Conservation (phyloP, 495 filamentous ascomycete species). For the Talaromyces stipitatus region DNA sequence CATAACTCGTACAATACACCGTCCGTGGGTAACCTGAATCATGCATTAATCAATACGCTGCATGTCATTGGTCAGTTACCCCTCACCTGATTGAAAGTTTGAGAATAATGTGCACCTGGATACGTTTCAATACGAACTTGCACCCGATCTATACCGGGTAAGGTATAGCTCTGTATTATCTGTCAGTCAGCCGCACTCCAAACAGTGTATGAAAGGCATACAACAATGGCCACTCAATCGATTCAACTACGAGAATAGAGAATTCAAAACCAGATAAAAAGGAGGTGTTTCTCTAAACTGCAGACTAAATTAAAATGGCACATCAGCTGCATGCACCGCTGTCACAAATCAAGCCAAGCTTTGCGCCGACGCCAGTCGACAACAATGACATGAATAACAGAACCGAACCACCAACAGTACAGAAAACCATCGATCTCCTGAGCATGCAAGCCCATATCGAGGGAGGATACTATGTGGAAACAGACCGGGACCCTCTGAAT, state of each 20-base stretch:
- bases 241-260: too few species aligned
- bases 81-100: background rate
- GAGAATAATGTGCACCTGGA: background rate
- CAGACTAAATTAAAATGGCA: background rate
- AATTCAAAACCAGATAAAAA: too few species aligned
- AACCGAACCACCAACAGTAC: slow-evolving; percentile 25
- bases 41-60: background rate
- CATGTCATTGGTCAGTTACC: background rate
- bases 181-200: too few species aligned
- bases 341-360: slow-evolving; percentile 1
- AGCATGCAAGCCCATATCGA: slow-evolving; percentile 46
- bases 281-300: too few species aligned
- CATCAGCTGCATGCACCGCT: background rate
- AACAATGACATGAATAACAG: background rate
- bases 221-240: too few species aligned
- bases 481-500: slow-evolving; percentile 44
- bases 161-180: too few species aligned
- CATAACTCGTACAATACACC: background rate
- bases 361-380: background rate
- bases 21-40: background rate
- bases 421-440: slow-evolving; percentile 36
- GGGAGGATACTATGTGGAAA: slow-evolving; percentile 60
- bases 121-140: background rate
- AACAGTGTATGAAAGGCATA: too few species aligned
- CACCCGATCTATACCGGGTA: background rate